Percentiles rank a stretch among this genome's conserved stretches.
Evolutionary conservation across 1,139 yeast species (phyloP).

Genomic region (Candida anutae): DNA sequence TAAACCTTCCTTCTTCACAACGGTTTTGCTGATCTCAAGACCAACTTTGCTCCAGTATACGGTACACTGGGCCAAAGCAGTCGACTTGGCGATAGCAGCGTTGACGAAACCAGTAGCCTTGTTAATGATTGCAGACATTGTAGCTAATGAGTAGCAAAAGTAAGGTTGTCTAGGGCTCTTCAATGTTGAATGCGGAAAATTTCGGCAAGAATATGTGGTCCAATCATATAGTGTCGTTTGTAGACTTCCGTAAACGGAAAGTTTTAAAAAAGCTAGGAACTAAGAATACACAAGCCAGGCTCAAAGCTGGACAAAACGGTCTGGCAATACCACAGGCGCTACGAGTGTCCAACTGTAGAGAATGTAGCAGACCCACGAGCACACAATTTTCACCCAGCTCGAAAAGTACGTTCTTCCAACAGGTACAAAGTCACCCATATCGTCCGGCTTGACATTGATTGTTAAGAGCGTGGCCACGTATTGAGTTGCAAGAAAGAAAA

Average conservation of each 20-base stretch:
- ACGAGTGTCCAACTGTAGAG: slow-evolving; percentile 86
- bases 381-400: slow-evolving; percentile 86
- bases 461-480: slow-evolving; percentile 93
- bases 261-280: neutral
- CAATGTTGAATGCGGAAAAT: no score
- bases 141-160: slow-evolving; percentile 1
- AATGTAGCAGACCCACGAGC: slow-evolving; percentile 86
- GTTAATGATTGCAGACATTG: slow-evolving; percentile 42
- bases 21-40: slow-evolving; percentile 82
- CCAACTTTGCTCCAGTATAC: slow-evolving; percentile 88
- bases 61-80: slow-evolving; percentile 40
- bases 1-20: slow-evolving; percentile 85
- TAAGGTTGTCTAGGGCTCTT: no score
- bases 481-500: slow-evolving; percentile 92
- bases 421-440: slow-evolving; percentile 84
- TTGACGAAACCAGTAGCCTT: slow-evolving; percentile 41
- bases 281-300: no score
- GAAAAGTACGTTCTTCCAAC: slow-evolving; percentile 96
- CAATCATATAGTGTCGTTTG: slow-evolving; percentile 1
- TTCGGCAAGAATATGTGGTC: no score
- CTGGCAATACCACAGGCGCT: slow-evolving; percentile 90
- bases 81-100: slow-evolving; percentile 29
- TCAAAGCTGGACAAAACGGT: slow-evolving; percentile 77
- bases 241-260: slow-evolving; percentile 9
- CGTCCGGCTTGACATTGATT: slow-evolving; percentile 80